Percentiles rank a stretch among this genome's conserved stretches.
Conservation (phyloP, 768 basidiomycete genomes). For the Podaxis sp. region DNA sequence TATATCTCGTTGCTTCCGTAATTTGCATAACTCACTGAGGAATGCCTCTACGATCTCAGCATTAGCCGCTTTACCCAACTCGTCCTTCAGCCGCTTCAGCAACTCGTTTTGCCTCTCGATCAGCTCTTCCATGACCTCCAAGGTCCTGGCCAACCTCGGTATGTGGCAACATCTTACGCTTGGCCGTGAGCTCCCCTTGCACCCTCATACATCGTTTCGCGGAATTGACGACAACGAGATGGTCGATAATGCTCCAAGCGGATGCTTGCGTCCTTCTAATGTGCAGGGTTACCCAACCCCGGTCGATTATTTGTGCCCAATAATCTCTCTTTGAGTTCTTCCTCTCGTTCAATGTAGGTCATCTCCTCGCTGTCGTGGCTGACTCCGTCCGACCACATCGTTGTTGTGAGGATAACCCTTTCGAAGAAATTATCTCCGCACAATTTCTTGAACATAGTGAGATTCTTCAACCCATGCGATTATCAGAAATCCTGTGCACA, state of each 20-base stretch:
- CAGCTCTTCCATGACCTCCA: neutral
- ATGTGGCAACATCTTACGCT: neutral
- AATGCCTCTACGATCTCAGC: neutral
- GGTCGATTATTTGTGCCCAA: neutral
- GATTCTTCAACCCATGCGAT: conserved; percentile 7
- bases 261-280: neutral
- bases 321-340: neutral
- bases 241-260: neutral
- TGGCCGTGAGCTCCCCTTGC: too few relatives aligned
- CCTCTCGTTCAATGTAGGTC: neutral
- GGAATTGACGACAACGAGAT: neutral
- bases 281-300: neutral
- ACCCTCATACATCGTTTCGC: too few relatives aligned
- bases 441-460: conserved; percentile 16
- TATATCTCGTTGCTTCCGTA: neutral
- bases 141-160: neutral
- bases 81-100: neutral
- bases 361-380: neutral
- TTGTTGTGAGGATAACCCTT: neutral
- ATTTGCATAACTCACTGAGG: neutral
- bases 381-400: neutral
- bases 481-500: conserved; percentile 10
- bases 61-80: neutral
- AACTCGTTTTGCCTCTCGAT: neutral
- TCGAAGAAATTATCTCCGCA: neutral